Percentiles rank a stretch among this genome's conserved stretches.
Evolutionary conservation across 2,329 filamentous ascomycete species (phyloP).

Genomic region (Ceratocystis destructans): DNA sequence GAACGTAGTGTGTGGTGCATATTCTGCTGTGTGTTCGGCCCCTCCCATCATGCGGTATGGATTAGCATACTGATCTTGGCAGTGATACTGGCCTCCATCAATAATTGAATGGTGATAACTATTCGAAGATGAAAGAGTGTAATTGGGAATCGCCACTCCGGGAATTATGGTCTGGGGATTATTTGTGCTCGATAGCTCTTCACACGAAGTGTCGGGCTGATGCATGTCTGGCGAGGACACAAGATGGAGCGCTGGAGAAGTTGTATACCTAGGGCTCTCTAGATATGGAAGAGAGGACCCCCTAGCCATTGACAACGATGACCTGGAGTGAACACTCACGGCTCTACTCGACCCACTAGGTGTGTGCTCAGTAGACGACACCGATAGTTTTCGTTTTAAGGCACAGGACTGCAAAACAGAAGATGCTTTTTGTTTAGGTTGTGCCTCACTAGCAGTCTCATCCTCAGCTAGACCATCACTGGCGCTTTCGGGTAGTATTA

Average conservation of each 20-base stretch:
- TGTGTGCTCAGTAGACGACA: neutral
- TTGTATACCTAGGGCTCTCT: neutral
- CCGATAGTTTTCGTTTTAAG: neutral
- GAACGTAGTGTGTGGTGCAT: neutral
- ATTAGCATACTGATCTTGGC: neutral
- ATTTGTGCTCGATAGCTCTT: neutral
- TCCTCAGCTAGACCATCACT: no score
- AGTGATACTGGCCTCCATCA: neutral
- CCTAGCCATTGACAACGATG: neutral
- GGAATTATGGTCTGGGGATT: neutral
- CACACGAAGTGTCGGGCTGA: neutral
- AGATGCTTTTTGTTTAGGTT: neutral
- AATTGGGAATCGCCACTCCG: neutral
- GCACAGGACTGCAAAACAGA: neutral
- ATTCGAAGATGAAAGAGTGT: neutral
- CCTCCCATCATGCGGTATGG: neutral
- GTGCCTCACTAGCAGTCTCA: neutral
- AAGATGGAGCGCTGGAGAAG: neutral
- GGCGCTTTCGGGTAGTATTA: constrained; percentile 51
- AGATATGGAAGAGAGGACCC: neutral
- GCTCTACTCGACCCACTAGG: neutral
- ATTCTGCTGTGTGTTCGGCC: neutral
- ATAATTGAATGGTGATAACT: neutral
- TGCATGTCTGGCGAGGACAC: neutral
- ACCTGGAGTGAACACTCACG: neutral